phyloP scores from a whole-genome alignment of 352 stramenopile species.

The Globisporangium orthogonon region DNA sequence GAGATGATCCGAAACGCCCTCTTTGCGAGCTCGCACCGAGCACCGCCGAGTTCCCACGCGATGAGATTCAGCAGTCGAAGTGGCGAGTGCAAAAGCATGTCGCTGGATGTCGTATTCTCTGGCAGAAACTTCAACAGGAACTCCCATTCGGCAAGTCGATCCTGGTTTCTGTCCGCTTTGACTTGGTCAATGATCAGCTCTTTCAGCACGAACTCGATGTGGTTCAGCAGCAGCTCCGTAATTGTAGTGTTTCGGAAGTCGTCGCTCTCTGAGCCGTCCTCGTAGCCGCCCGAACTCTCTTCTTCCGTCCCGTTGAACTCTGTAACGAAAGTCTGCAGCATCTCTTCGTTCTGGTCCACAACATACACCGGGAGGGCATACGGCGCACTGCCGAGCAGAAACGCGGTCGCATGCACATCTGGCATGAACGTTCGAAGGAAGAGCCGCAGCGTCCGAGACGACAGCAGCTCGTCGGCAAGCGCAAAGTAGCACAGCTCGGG shows the following conservation, averaged over 20 bases:
- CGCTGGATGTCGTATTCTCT: conserved; percentile 47
- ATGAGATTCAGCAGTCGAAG: conserved; percentile 54
- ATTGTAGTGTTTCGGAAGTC: conserved; percentile 22
- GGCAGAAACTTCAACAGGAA: conserved; percentile 67
- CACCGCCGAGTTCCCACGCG: conserved; percentile 58
- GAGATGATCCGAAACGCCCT: conserved; percentile 50
- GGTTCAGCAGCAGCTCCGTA: conserved; percentile 31
- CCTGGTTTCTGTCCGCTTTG: conserved; percentile 37
- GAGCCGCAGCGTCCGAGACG: conserved; percentile 24
- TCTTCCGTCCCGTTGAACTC: conserved; percentile 24
- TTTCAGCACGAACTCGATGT: conserved; percentile 52
- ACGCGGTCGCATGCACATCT: conserved; percentile 31
- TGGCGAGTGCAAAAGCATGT: conserved; percentile 48
- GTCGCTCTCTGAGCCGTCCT: conserved; percentile 17
- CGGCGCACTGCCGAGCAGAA: conserved; percentile 37
- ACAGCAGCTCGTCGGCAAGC: conserved; percentile 49
- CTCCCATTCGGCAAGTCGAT: conserved; percentile 52
- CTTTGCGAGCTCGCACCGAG: conserved; percentile 42
- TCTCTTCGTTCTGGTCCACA: conserved; percentile 46
- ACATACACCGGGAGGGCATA: conserved; percentile 60
- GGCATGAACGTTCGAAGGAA: conserved; percentile 60
- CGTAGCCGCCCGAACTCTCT: conserved; percentile 15
- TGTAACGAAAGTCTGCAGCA: conserved; percentile 36
- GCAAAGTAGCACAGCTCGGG: conserved; percentile 46
- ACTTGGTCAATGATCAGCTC: conserved; percentile 65